Conservation (phyloP, 139 green algal species). For the Tetraselmis striata region DNA sequence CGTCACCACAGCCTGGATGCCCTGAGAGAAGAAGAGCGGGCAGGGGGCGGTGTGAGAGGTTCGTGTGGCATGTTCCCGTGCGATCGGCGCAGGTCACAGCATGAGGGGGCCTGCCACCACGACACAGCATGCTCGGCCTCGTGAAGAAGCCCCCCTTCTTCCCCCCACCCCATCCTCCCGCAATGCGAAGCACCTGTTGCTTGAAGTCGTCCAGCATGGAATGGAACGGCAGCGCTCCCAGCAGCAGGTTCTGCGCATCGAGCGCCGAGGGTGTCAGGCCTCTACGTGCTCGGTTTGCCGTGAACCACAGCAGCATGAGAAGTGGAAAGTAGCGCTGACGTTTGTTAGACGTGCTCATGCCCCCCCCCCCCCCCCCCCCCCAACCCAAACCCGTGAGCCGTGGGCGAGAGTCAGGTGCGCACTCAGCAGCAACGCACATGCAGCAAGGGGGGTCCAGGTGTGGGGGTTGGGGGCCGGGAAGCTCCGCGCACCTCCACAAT, state of each 20-base stretch:
- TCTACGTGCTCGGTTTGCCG: too few relatives aligned
- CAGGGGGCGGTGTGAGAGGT: not conserved
- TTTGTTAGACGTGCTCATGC: too few relatives aligned
- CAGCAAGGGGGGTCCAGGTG: not conserved
- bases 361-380: too few relatives aligned
- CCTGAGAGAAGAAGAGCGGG: not conserved
- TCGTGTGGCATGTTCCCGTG: too few relatives aligned
- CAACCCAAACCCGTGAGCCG: not conserved
- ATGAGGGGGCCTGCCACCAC: too few relatives aligned
- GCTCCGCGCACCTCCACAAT: not conserved
- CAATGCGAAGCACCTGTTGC: slow-evolving; percentile 12
- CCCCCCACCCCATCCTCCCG: too few relatives aligned
- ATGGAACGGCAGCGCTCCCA: slow-evolving; percentile 13
- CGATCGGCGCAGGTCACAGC: not conserved
- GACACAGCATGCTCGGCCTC: too few relatives aligned
- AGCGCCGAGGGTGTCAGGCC: too few relatives aligned
- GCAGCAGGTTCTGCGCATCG: slow-evolving; percentile 17
- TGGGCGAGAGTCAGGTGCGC: not conserved
- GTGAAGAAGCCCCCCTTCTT: too few relatives aligned
- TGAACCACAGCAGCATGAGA: too few relatives aligned
- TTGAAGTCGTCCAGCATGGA: slow-evolving; percentile 17
- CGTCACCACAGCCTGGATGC: slow-evolving; percentile 18
- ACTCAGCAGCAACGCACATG: not conserved
- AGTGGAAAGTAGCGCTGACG: too few relatives aligned
- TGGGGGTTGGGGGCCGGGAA: too few relatives aligned